A percentile compares a stretch with the other conserved stretches of the same genome.
phyloP scores from a whole-genome alignment of 1,284 basidiomycete genomes.

The Vanrija pseudolonga region DNA sequence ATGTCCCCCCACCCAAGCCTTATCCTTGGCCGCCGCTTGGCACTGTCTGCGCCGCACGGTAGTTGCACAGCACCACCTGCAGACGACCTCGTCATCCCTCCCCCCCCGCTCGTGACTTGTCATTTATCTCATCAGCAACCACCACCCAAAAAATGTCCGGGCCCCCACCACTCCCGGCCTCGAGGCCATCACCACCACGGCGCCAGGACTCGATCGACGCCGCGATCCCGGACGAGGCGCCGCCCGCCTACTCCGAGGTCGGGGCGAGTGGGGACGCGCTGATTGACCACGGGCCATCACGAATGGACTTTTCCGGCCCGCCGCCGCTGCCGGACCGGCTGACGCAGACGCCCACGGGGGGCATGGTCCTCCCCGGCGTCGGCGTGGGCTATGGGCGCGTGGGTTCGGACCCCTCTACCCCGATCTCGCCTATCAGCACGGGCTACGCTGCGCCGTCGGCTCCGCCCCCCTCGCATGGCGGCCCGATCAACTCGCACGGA shows the following conservation, averaged over 20 bases:
- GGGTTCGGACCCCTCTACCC: background rate
- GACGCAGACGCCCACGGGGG: slow-evolving; percentile 15
- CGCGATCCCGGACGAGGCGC: slow-evolving; percentile 31
- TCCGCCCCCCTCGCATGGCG: background rate
- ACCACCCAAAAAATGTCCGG: too few relatives aligned
- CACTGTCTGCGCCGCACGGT: too few relatives aligned
- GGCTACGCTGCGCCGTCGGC: background rate
- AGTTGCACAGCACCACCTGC: too few relatives aligned
- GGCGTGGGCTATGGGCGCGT: slow-evolving; percentile 33
- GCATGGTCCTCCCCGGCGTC: slow-evolving; percentile 30
- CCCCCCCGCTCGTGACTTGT: too few relatives aligned
- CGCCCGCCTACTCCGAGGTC: slow-evolving; percentile 32
- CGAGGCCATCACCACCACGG: background rate
- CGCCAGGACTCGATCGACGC: slow-evolving; percentile 13
- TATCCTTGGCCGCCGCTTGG: too few relatives aligned
- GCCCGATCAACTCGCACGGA: background rate
- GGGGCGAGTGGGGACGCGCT: slow-evolving; percentile 16
- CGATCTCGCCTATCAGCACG: background rate
- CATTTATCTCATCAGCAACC: too few relatives aligned
- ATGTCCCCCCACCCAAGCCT: too few relatives aligned
- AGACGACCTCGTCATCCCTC: too few relatives aligned
- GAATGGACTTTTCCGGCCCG: slow-evolving; percentile 46
- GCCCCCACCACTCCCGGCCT: background rate
- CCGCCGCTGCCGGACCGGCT: slow-evolving; percentile 42
- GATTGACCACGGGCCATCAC: slow-evolving; percentile 31